These are phyloP conservation scores for Ceriops zippeliana DNA, from an alignment of 345 rosid genomes.

Conservation along the genomic window DNA sequence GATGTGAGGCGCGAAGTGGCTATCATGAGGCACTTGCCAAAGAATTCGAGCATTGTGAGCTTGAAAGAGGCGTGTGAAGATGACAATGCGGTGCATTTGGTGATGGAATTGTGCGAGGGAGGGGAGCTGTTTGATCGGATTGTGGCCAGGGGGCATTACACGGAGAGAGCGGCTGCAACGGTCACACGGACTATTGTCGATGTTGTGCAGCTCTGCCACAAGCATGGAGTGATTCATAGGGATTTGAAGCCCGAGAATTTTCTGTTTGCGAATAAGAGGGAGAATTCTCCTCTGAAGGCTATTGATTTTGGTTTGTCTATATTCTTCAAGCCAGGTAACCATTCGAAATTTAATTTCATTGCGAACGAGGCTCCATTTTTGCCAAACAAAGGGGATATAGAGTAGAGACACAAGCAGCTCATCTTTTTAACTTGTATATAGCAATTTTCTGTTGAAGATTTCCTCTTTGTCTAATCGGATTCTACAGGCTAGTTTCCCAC, in stretches of 20 bases:
- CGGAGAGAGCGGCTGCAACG: constrained; percentile 94
- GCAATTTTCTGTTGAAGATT: too few relatives aligned
- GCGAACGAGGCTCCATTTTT: not conserved
- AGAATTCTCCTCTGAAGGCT: constrained; percentile 96
- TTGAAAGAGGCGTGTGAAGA: constrained; percentile 96
- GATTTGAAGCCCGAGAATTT: constrained; percentile 99
- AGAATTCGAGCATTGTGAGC: constrained; percentile 81
- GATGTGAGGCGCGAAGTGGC: constrained; percentile 97
- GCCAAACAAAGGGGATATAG: too few relatives aligned
- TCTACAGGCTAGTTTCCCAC: too few relatives aligned
- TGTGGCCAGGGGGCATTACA: constrained; percentile 96
- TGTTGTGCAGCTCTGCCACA: constrained; percentile 92
- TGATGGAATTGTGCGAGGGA: constrained; percentile 99
- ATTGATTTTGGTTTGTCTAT: constrained; percentile 98
- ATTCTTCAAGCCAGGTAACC: constrained; percentile 93
- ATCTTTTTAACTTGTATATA: too few relatives aligned
- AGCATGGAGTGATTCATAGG: constrained; percentile 95
- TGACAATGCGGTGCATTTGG: constrained; percentile 94
- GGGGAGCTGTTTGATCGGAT: constrained; percentile 99
- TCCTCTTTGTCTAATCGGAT: too few relatives aligned
- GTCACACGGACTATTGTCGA: constrained; percentile 90
- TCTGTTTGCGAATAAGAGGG: constrained; percentile 95
- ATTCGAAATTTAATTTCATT: not conserved
- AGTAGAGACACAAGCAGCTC: too few relatives aligned
- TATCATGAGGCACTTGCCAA: constrained; percentile 91